Evolutionary conservation across 495 filamentous ascomycete species (phyloP).

Genomic region (Aspergillus conjunctus): DNA sequence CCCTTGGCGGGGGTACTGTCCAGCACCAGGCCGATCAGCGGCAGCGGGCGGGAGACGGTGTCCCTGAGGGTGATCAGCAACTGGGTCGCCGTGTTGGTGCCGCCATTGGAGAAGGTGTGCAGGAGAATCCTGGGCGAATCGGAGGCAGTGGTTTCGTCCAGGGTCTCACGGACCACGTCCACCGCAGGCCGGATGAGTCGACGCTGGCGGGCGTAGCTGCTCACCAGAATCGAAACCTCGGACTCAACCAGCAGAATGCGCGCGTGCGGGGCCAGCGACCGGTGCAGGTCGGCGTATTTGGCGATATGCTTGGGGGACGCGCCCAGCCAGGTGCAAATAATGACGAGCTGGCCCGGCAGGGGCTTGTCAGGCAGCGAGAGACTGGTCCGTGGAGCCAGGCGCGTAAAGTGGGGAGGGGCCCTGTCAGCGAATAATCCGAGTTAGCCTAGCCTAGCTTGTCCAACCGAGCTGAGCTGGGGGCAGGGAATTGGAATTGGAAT

Average conservation of each 20-base stretch:
- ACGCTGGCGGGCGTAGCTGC: constrained; percentile 12
- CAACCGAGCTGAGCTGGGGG: too few relatives aligned
- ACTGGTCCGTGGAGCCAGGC: background rate
- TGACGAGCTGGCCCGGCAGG: background rate
- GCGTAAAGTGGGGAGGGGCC: background rate
- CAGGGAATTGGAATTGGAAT: too few relatives aligned
- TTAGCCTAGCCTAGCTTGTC: too few relatives aligned
- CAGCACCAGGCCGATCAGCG: constrained; percentile 9
- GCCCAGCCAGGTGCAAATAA: constrained; percentile 13
- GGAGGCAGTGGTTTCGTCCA: background rate
- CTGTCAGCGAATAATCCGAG: too few relatives aligned
- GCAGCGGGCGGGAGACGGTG: constrained; percentile 1
- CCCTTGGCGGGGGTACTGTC: constrained; percentile 10
- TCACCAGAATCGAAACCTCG: constrained; percentile 11
- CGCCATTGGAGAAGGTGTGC: constrained; percentile 13
- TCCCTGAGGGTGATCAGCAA: constrained; percentile 9
- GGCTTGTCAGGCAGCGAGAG: background rate
- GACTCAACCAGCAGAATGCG: constrained; percentile 10
- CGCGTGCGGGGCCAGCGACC: background rate
- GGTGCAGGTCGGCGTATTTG: constrained; percentile 14
- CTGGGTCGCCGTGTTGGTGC: constrained; percentile 11
- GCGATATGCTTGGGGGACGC: constrained; percentile 4
- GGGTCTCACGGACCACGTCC: background rate
- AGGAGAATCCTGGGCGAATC: background rate
- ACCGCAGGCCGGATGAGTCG: constrained; percentile 6